Evolutionary conservation across 805 yeast genomes (phyloP).

Genomic region (Wickerhamiella allomyrinae): DNA sequence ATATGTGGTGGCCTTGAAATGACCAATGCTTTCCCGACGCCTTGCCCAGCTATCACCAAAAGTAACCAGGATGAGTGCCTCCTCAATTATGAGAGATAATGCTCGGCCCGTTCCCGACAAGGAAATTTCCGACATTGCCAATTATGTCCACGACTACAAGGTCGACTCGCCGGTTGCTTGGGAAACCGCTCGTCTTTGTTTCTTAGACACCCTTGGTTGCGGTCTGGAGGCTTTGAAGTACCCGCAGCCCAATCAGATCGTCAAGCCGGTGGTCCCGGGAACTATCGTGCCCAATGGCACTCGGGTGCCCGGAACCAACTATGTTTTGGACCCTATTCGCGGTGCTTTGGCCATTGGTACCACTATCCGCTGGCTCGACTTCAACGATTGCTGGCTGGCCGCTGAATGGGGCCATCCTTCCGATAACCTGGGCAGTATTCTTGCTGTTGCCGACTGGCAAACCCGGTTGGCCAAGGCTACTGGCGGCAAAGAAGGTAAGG

Average conservation of each 20-base stretch:
- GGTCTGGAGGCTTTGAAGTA: constrained; percentile 45
- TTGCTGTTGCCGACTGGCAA: constrained; percentile 44
- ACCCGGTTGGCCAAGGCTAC: constrained; percentile 33
- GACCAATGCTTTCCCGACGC: constrained; percentile 1
- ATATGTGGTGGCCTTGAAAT: too few species aligned
- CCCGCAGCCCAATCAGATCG: constrained; percentile 33
- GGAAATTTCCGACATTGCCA: constrained; percentile 36
- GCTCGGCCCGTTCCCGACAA: constrained; percentile 38
- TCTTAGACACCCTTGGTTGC: constrained; percentile 45
- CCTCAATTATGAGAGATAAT: constrained; percentile 30
- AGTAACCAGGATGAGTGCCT: constrained; percentile 7
- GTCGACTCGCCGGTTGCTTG: constrained; percentile 34
- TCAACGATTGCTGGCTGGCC: constrained; percentile 52
- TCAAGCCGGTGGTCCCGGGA: constrained; percentile 46
- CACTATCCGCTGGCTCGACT: constrained; percentile 45
- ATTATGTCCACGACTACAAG: constrained; percentile 34
- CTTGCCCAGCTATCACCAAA: neutral
- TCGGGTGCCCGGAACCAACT: constrained; percentile 38
- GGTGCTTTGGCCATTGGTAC: constrained; percentile 48
- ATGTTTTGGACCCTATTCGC: constrained; percentile 39
- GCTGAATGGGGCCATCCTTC: constrained; percentile 63
- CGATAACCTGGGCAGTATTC: constrained; percentile 44
- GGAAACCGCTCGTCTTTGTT: constrained; percentile 41
- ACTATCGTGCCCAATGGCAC: constrained; percentile 41
- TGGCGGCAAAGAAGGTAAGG: constrained; percentile 27